Base-by-base conservation (phyloP, 179 eudicot genomes). In the Beta macrorhiza region DNA sequence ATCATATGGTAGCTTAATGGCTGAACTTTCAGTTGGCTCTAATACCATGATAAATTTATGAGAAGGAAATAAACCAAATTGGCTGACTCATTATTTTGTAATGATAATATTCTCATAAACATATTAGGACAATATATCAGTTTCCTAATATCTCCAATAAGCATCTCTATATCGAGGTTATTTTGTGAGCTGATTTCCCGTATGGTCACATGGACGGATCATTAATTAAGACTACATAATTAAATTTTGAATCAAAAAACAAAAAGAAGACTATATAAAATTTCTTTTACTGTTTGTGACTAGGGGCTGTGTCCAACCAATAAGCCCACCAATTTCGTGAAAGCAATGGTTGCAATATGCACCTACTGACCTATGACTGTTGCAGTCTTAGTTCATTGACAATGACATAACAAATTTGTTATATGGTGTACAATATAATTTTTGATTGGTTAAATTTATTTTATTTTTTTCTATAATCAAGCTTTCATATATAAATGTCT, bases 341-440 rank as follows among this genome's bases (percentile, higher is more conserved):
- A 77, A 90, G 84, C 73, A 78, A 75, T 75, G 42, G 81, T 86
- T 75, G 71, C 56, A 42, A 15, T 69, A 15, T 59, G 79, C 68
- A 70, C 81, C 75, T 65, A 49, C 67, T 72, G 74, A 79, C 83
- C 72, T 74, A 57, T 76, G 5, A 72, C 84, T 75, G 64, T 62
- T 68, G 76, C 78, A 77, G 78, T 68, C 85, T 83, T 80, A 72
- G 64, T 83, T 82, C 78, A 81, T 52, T 79, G 88, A 85, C 58
- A 85, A 88, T 79, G 89, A 90, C 87, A 61, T 56, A 59, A 74
- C 49, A 71, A 74, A 16, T 16, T 32, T 32, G 67, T n/a, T 73
- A 57, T 53, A 14, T 5, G 20, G 55, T 53, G 17, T 8, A 47
- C 10, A 13, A 8, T 4, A 42, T 72, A 13, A 45, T 73, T 52